phyloP scores from a whole-genome alignment of 208 protist genomes.

The Histomonas meleagridis region DNA sequence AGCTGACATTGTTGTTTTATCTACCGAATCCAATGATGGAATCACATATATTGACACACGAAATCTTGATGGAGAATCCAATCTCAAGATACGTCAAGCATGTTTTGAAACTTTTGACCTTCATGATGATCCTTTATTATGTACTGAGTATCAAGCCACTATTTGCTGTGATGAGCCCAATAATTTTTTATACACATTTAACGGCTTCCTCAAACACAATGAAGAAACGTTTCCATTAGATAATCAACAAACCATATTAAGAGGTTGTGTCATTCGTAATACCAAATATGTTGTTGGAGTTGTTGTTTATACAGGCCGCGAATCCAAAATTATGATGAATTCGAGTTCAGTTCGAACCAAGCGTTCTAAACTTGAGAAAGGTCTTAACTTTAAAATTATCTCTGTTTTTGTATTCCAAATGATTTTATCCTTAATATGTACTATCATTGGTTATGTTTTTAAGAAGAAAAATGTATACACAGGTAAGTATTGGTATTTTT shows the following conservation, averaged over 20 bases:
- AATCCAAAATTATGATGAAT: constrained; percentile 58
- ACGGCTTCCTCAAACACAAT: neutral
- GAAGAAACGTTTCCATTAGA: neutral
- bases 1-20: constrained; percentile 37
- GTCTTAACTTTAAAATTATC: constrained; percentile 49
- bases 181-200: constrained; percentile 15
- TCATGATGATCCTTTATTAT: neutral
- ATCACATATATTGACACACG: constrained; percentile 47
- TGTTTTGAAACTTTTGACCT: neutral
- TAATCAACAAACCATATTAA: constrained; percentile 36
- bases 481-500: constrained; percentile 3
- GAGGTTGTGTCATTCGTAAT: constrained; percentile 50
- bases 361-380: constrained; percentile 46
- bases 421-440: constrained; percentile 44
- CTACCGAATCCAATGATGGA: constrained; percentile 31
- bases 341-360: constrained; percentile 40
- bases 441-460: constrained; percentile 43
- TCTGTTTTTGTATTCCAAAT: constrained; percentile 52
- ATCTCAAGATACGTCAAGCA: constrained; percentile 43
- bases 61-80: constrained; percentile 48
- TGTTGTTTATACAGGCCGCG: constrained; percentile 56
- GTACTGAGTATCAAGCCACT: neutral
- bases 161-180: neutral
- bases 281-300: constrained; percentile 50
- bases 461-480: neutral